These are phyloP conservation scores for Marasmius oreades DNA, from an alignment of 1,284 basidiomycete genomes.

Conservation along the genomic window DNA sequence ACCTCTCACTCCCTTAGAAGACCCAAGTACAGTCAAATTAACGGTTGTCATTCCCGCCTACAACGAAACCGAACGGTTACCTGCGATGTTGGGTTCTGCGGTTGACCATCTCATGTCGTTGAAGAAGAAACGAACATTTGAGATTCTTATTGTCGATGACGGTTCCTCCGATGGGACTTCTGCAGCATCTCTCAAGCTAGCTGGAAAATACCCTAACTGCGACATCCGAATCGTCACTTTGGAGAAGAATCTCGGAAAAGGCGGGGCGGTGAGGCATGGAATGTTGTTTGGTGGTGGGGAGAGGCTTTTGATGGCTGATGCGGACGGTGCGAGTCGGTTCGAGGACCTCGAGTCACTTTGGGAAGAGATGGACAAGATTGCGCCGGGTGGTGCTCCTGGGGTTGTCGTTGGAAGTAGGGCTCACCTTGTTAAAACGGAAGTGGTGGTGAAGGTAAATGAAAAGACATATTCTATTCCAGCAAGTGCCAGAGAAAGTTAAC, in stretches of 20 bases:
- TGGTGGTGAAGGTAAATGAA: conserved; percentile 82
- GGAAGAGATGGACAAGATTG: conserved; percentile 64
- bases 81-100: conserved; percentile 75
- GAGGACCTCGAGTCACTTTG: conserved; percentile 76
- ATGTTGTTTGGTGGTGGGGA: conserved; percentile 78
- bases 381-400: conserved; percentile 45
- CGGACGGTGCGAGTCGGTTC: conserved; percentile 89
- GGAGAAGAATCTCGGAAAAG: conserved; percentile 84
- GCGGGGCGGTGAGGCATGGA: conserved; percentile 88
- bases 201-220: conserved; percentile 45
- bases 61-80: conserved; percentile 83
- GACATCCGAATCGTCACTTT: conserved; percentile 79
- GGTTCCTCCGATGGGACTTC: conserved; percentile 80
- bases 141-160: conserved; percentile 89
- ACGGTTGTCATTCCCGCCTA: conserved; percentile 87
- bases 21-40: conserved; percentile 58
- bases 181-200: conserved; percentile 61
- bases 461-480: conserved; percentile 2
- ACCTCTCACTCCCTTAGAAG: conserved; percentile 52
- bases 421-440: conserved; percentile 87
- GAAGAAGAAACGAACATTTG: conserved; percentile 51
- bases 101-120: conserved; percentile 52
- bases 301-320: conserved; percentile 88
- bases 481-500: background rate
- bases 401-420: conserved; percentile 82